These are phyloP conservation scores for Porcisia hertigi DNA, from an alignment of 208 protist species.

Conservation along the genomic window DNA sequence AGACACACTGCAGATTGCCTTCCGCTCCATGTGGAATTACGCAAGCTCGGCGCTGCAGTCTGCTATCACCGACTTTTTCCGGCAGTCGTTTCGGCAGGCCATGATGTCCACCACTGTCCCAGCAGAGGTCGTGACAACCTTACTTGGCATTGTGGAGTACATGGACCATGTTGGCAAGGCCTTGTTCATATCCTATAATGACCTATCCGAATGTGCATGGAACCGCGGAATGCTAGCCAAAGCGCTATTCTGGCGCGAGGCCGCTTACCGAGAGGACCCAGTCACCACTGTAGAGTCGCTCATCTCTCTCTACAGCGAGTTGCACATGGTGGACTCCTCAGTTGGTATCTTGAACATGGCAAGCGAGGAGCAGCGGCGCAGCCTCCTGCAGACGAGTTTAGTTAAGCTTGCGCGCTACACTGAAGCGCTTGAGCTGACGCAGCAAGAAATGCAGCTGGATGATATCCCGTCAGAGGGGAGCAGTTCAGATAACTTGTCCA, in stretches of 20 bases:
- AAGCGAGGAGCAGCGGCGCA: constrained; percentile 57
- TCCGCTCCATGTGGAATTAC: constrained; percentile 81
- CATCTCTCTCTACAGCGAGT: constrained; percentile 79
- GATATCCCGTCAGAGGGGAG: constrained; percentile 36
- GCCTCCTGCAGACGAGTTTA: constrained; percentile 78
- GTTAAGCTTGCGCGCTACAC: constrained; percentile 81
- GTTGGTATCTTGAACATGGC: constrained; percentile 77
- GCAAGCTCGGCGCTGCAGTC: constrained; percentile 57
- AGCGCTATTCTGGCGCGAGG: constrained; percentile 87
- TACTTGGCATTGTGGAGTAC: constrained; percentile 82
- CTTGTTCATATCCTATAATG: constrained; percentile 59
- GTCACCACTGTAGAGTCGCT: constrained; percentile 71
- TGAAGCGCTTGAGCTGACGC: constrained; percentile 65
- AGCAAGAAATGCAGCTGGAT: constrained; percentile 70
- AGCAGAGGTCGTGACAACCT: constrained; percentile 64
- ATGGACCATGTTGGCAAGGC: constrained; percentile 85
- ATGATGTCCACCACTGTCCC: constrained; percentile 64
- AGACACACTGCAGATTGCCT: constrained; percentile 67
- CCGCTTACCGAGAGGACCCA: constrained; percentile 77
- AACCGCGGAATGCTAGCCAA: constrained; percentile 88
- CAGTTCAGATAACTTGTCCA: constrained; percentile 38
- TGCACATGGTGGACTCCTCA: constrained; percentile 78
- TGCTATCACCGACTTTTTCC: constrained; percentile 64
- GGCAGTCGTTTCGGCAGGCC: constrained; percentile 60
- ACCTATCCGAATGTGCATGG: constrained; percentile 83